A percentile compares a stretch with the other conserved stretches of the same genome.
Conservation (phyloP, 805 yeast genomes). For the Sungouiozyma ichnusensis region DNA sequence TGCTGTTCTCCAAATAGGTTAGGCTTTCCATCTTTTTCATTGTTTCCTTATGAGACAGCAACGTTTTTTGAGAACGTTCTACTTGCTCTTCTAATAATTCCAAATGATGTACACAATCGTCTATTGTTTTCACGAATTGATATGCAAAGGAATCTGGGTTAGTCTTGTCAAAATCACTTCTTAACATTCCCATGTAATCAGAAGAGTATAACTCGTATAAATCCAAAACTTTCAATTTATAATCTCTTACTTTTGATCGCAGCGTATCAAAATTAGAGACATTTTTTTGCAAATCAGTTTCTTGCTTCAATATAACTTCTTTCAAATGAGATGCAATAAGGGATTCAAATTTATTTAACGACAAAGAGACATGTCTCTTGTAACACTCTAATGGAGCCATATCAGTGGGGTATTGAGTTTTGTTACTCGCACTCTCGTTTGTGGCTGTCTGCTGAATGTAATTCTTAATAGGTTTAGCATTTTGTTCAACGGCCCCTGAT, state of each 20-base stretch:
- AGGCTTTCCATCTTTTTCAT: constrained; percentile 21
- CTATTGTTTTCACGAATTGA: constrained; percentile 8
- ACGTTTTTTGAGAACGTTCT: constrained; percentile 11
- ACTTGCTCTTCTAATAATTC: constrained; percentile 23
- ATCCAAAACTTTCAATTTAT: constrained; percentile 17
- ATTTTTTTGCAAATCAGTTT: constrained; percentile 19
- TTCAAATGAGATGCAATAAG: constrained; percentile 14
- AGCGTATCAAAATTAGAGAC: constrained; percentile 20
- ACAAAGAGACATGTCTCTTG: constrained; percentile 16
- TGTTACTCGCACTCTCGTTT: background rate
- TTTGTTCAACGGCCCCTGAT: background rate
- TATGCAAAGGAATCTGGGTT: constrained; percentile 21
- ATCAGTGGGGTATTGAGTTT: constrained; percentile 7
- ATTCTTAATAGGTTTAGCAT: background rate
- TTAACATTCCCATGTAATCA: constrained; percentile 22
- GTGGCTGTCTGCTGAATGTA: too few species aligned
- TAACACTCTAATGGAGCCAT: constrained; percentile 16
- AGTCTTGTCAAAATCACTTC: constrained; percentile 19
- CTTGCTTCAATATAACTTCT: constrained; percentile 20
- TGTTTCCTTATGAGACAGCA: constrained; percentile 18
- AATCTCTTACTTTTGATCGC: constrained; percentile 18
- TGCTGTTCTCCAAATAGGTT: constrained; percentile 7
- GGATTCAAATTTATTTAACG: constrained; percentile 18
- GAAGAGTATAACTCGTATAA: constrained; percentile 23
- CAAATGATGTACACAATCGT: constrained; percentile 16